A percentile compares a stretch with the other conserved stretches of the same genome.
phyloP scores from a whole-genome alignment of 2,329 filamentous ascomycete species.

The Calonectria henricotiae region DNA sequence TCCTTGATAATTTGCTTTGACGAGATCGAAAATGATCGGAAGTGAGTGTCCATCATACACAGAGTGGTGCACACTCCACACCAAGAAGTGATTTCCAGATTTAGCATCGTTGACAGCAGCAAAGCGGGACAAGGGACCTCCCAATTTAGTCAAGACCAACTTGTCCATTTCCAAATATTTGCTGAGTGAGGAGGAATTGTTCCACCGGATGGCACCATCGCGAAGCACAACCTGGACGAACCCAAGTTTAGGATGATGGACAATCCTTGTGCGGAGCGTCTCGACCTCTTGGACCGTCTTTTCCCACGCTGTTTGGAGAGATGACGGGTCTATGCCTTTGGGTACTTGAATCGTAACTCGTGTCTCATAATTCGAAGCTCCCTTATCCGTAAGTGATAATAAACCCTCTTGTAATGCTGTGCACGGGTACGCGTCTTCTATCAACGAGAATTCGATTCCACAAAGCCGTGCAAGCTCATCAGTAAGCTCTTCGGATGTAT shows the following conservation, averaged over 20 bases:
- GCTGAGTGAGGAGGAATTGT: background rate
- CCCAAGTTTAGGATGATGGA: background rate
- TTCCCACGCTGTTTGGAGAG: constrained; percentile 40
- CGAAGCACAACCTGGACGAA: constrained; percentile 38
- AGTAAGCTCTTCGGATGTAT: background rate
- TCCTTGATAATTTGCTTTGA: constrained; percentile 33
- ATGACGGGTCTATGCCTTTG: constrained; percentile 8
- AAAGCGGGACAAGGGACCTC: constrained; percentile 27
- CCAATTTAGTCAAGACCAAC: constrained; percentile 25
- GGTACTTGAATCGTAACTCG: constrained; percentile 37
- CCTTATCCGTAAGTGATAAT: constrained; percentile 51
- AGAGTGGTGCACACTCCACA: constrained; percentile 52
- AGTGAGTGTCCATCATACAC: constrained; percentile 54
- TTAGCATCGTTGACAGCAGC: background rate
- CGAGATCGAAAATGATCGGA: constrained; percentile 36
- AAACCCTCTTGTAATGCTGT: constrained; percentile 57
- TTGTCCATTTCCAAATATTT: constrained; percentile 27
- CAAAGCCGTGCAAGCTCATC: background rate
- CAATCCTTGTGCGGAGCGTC: constrained; percentile 60
- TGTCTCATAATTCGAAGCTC: constrained; percentile 41
- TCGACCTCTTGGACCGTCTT: background rate
- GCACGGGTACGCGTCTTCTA: constrained; percentile 58
- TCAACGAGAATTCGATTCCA: background rate
- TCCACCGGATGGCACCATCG: constrained; percentile 20
- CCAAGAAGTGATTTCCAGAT: constrained; percentile 29